phyloP scores from a whole-genome alignment of 495 filamentous ascomycete species.

The Penicillium samsonianum region DNA sequence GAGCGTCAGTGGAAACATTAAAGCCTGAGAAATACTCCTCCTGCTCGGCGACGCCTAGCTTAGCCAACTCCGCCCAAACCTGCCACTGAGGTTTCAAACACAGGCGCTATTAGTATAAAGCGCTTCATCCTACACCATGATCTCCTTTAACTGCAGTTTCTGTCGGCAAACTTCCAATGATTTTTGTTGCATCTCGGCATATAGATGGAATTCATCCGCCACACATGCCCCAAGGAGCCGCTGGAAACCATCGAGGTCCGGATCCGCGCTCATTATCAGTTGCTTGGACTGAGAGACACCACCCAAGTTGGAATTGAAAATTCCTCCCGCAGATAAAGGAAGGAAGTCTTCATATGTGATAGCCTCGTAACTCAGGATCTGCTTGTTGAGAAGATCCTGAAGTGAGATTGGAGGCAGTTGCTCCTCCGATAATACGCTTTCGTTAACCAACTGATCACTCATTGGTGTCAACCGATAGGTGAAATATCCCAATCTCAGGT shows the following conservation, averaged over 20 bases:
- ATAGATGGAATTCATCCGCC: conserved; percentile 35
- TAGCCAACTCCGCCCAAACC: conserved; percentile 27
- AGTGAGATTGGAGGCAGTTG: conserved; percentile 6
- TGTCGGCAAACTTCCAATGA: conserved; percentile 27
- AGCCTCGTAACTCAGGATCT: conserved; percentile 20
- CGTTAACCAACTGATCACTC: conserved; percentile 12
- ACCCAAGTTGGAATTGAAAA: conserved; percentile 30
- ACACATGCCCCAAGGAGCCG: conserved; percentile 23
- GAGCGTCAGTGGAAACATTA: conserved; percentile 43
- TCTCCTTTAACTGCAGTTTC: conserved; percentile 21
- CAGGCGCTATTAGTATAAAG: neutral
- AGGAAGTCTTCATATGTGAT: conserved; percentile 36
- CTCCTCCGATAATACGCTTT: neutral
- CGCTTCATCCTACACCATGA: conserved; percentile 2
- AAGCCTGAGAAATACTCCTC: conserved; percentile 46
- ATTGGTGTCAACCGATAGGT: neutral
- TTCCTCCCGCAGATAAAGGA: conserved; percentile 30
- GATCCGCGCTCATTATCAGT: conserved; percentile 34
- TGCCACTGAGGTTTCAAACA: conserved; percentile 22
- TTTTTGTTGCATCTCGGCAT: conserved; percentile 30
- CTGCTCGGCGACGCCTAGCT: conserved; percentile 19
- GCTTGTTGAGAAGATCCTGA: conserved; percentile 26
- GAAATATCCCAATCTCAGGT: neutral
- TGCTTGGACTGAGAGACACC: conserved; percentile 22
- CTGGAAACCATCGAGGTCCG: conserved; percentile 38